Conservation (phyloP, 208 protist genomes). For the Leishmania martiniquensis region DNA sequence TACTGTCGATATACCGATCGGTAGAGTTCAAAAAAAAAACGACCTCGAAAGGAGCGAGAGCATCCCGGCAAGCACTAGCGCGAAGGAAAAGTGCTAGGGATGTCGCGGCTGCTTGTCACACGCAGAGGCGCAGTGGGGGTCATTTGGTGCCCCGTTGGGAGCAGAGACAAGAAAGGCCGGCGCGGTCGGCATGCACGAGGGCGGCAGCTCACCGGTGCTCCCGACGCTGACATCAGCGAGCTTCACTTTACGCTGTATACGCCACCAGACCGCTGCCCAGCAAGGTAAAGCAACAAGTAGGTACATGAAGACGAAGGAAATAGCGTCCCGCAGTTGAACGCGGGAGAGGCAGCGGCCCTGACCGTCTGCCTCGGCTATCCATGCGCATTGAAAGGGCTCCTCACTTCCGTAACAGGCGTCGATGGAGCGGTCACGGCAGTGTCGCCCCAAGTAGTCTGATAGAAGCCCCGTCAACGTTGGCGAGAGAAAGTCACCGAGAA, state of each 20-base stretch:
- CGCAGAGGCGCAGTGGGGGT: too few relatives aligned
- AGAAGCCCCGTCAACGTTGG: slow-evolving; percentile 73
- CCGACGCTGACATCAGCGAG: neutral
- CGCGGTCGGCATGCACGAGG: neutral
- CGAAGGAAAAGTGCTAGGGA: too few relatives aligned
- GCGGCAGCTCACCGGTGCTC: neutral
- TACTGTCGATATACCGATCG: too few relatives aligned
- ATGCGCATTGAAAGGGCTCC: slow-evolving; percentile 39
- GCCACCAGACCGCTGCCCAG: slow-evolving; percentile 56
- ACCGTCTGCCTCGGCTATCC: slow-evolving; percentile 31
- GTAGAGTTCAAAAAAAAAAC: too few relatives aligned
- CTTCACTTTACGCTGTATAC: slow-evolving; percentile 16
- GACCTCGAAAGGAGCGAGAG: too few relatives aligned
- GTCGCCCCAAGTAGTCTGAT: slow-evolving; percentile 58
- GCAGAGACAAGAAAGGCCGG: neutral
- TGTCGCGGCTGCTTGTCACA: neutral
- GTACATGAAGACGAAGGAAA: slow-evolving; percentile 69
- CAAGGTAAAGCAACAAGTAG: slow-evolving; percentile 50
- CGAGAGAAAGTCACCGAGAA: slow-evolving; percentile 90
- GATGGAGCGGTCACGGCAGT: slow-evolving; percentile 30
- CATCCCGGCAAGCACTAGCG: too few relatives aligned
- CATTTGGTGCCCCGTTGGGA: neutral
- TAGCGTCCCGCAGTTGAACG: slow-evolving; percentile 69
- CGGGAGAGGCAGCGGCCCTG: slow-evolving; percentile 48
- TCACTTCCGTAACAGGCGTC: neutral